phyloP scores from a whole-genome alignment of 345 rosid species.

The Euphorbia lathyris region DNA sequence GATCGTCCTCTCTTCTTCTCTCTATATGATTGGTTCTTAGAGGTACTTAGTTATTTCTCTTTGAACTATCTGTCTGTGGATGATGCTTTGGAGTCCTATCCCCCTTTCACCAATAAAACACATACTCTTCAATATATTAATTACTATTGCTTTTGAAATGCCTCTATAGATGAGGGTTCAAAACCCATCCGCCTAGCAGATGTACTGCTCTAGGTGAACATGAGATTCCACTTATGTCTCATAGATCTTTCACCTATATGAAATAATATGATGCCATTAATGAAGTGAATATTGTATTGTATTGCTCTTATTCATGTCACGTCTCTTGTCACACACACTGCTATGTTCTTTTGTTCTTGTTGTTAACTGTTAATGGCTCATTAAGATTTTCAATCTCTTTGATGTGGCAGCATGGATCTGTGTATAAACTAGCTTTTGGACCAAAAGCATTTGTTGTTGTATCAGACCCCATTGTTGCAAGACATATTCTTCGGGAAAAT shows the following conservation, averaged over 20 bases:
- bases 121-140: background rate
- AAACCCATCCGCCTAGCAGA: background rate
- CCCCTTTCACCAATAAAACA: background rate
- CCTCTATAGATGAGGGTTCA: background rate
- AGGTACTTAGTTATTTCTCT: constrained; percentile 42
- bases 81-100: background rate
- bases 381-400: constrained; percentile 6
- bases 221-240: background rate
- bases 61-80: constrained; percentile 1
- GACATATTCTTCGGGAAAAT: constrained; percentile 81
- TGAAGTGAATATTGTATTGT: background rate
- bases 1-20: constrained; percentile 82
- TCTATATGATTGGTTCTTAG: constrained; percentile 82
- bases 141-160: background rate
- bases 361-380: background rate
- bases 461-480: constrained; percentile 85
- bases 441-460: constrained; percentile 96
- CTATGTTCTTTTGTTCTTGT: background rate
- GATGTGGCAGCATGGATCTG: constrained; percentile 74
- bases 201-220: background rate
- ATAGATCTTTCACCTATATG: background rate
- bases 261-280: background rate
- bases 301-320: background rate
- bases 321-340: background rate
- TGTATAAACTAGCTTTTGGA: constrained; percentile 96